Base-by-base conservation (phyloP, 441 rosid species). In the Omphalea diandra region DNA sequence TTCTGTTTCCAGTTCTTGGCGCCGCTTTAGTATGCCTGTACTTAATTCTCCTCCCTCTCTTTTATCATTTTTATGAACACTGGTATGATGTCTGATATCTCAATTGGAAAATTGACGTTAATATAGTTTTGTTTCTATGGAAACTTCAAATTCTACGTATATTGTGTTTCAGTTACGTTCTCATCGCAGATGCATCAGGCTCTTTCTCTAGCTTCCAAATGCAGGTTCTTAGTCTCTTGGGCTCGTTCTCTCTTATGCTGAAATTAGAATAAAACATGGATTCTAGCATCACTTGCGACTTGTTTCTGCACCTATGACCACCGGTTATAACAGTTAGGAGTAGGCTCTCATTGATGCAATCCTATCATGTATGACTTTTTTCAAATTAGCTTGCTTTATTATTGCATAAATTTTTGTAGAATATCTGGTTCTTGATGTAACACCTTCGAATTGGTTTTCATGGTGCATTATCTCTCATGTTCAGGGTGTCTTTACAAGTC, bases 381-480 rank as follows among this genome's bases (percentile, higher is more conserved):
- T 55, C 4, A 49, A 49, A 49, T n/a, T 20, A 18, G 26, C 8
- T 55, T 31, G 41, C 32, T 47, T 59, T 50, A 15, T n/a, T n/a
- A n/a, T 27, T 59, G 26, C 18, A 35, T 40, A 27, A n/a, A 22
- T 62, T 1, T 26, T 24, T 71, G 20, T 52, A 32, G 3, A 14
- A 50, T 74, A 0, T 70, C 73, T 49, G 35, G 35, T 12, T 36
- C 57, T 6, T 49, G 5, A 63, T 68, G 22, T 62, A 29, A 10
- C 4, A 12, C 0, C 31, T 3, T 57, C 49, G 20, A 7, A 6
- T 75, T 33, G 14, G 8, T 26, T 56, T 31, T 15, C 15, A 44
- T 53, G 63, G 55, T 79, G 82, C 87, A 90, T 94, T 5, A 76
- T 90, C 58, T 60, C 86, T 2, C 83, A 87, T 72, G 90, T 90